These are phyloP conservation scores for Erysiphe neolycopersici DNA, from an alignment of 2,329 filamentous ascomycete genomes.

Conservation along the genomic window DNA sequence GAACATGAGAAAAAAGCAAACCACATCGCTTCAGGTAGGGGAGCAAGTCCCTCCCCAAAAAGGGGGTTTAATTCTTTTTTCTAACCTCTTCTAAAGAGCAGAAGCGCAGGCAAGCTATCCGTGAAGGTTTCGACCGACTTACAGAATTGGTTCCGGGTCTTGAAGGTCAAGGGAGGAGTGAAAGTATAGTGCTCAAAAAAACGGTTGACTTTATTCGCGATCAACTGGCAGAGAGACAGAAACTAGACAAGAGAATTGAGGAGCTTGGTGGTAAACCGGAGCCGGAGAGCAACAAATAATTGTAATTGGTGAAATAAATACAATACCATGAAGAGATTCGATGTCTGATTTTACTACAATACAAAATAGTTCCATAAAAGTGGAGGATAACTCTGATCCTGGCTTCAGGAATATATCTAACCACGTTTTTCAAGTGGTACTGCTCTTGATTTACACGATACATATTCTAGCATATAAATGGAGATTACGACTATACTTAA, in stretches of 20 bases:
- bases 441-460: no score
- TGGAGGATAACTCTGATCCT: no score
- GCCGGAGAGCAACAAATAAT: conserved; percentile 5
- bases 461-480: no score
- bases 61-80: not conserved
- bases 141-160: conserved; percentile 42
- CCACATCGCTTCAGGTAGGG: conserved; percentile 32
- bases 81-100: conserved; percentile 17
- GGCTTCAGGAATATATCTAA: no score
- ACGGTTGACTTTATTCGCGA: conserved; percentile 25
- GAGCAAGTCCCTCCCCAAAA: not conserved
- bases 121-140: conserved; percentile 41
- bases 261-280: conserved; percentile 21
- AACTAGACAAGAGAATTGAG: conserved; percentile 23
- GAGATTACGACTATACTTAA: no score
- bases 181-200: conserved; percentile 37
- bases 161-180: conserved; percentile 39
- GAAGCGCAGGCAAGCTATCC: conserved; percentile 24
- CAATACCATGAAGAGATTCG: no score
- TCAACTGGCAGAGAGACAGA: conserved; percentile 22
- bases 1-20: conserved; percentile 49
- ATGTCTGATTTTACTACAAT: no score
- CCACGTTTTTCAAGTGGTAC: no score
- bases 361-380: no score
- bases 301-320: no score